These are phyloP conservation scores for Rhytidhysteron rufulum DNA, from an alignment of 2,329 filamentous ascomycete species.

Conservation along the genomic window DNA sequence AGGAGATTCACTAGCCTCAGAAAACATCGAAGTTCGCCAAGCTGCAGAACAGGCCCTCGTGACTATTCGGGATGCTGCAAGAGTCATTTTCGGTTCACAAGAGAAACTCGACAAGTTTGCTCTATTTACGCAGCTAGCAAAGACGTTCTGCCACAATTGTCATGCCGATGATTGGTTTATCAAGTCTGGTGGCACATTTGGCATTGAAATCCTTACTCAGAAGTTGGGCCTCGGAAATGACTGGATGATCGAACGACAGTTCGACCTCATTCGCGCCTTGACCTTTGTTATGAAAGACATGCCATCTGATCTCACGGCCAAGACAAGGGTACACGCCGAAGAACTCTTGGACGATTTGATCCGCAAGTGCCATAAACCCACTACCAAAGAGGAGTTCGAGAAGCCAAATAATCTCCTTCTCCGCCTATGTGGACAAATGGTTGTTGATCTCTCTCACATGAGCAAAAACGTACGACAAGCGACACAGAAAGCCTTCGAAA, in stretches of 20 bases:
- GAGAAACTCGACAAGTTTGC: conserved; percentile 69
- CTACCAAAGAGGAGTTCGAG: conserved; percentile 74
- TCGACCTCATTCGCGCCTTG: conserved; percentile 84
- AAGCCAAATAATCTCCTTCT: conserved; percentile 64
- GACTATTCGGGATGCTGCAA: conserved; percentile 71
- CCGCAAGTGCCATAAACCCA: conserved; percentile 70
- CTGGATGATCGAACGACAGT: conserved; percentile 79
- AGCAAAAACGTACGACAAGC: conserved; percentile 91
- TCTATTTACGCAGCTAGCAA: conserved; percentile 80
- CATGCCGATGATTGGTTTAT: conserved; percentile 99
- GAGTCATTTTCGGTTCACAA: conserved; percentile 73
- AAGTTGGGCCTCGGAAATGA: conserved; percentile 77
- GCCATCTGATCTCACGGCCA: conserved; percentile 87
- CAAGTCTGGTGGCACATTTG: conserved; percentile 86
- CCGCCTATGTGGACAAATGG: conserved; percentile 78
- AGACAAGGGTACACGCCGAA: conserved; percentile 78
- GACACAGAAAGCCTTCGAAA: conserved; percentile 73
- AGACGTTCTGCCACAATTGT: conserved; percentile 87
- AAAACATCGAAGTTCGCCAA: conserved; percentile 74
- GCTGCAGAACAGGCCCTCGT: conserved; percentile 75
- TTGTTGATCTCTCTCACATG: conserved; percentile 88
- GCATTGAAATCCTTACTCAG: conserved; percentile 83
- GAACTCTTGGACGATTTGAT: conserved; percentile 78
- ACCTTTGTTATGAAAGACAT: conserved; percentile 99
- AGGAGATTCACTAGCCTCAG: conserved; percentile 83